Percentiles rank a stretch among this genome's conserved stretches.
phyloP scores from a whole-genome alignment of 2,329 filamentous ascomycete genomes.

The Pestalotiopsis sp. region DNA sequence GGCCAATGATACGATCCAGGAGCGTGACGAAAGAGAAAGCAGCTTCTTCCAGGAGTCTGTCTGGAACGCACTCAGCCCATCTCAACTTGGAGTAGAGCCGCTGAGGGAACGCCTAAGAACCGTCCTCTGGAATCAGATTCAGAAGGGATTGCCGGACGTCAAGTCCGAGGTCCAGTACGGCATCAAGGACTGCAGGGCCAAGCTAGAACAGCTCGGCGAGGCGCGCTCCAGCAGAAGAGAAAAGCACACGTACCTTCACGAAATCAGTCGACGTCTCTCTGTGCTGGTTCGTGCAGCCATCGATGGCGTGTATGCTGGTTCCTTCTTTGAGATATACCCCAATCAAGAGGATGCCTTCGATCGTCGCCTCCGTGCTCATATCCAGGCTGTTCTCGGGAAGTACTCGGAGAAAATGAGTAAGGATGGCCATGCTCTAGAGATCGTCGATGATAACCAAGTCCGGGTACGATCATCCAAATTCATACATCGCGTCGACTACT shows the following conservation, averaged over 20 bases:
- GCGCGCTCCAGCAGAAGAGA: background rate
- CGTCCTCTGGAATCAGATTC: background rate
- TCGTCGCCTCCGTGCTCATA: background rate
- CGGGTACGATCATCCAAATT: background rate
- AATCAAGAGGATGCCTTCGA: background rate
- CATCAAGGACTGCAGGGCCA: background rate
- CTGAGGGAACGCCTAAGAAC: constrained; percentile 39
- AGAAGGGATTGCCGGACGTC: background rate
- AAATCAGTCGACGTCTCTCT: background rate
- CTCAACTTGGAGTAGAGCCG: constrained; percentile 19
- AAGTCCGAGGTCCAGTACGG: background rate
- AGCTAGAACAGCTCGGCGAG: background rate
- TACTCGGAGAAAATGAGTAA: background rate
- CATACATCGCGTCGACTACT: background rate
- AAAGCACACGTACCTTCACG: background rate
- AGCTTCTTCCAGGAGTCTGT: constrained; percentile 22
- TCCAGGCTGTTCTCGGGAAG: background rate
- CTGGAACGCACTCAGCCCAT: constrained; percentile 22
- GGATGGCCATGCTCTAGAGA: background rate
- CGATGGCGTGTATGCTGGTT: background rate
- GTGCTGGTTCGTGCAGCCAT: background rate
- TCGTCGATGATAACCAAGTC: background rate
- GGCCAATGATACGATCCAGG: constrained; percentile 20
- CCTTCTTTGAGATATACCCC: background rate
- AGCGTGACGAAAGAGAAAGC: background rate